Conservation (phyloP, 495 filamentous ascomycete species). For the Neurospora pannonica region DNA sequence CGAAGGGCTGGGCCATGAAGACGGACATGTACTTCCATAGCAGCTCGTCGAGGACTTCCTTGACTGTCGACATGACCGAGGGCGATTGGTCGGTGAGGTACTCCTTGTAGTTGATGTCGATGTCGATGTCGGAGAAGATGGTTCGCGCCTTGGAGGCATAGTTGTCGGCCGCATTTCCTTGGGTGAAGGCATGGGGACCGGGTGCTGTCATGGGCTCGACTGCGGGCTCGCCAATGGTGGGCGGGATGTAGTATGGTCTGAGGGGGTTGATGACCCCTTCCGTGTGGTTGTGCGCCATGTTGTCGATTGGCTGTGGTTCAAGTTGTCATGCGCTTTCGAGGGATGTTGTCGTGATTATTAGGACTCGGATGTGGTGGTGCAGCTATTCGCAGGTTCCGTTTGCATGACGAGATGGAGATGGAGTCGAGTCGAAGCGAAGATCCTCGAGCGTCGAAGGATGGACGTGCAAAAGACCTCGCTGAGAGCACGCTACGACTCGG, state of each 20-base stretch:
- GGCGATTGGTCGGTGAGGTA: constrained; percentile 72
- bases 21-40: constrained; percentile 79
- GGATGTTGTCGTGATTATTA: constrained; percentile 22
- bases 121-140: constrained; percentile 73
- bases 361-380: constrained; percentile 1
- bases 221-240: constrained; percentile 55
- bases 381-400: not conserved
- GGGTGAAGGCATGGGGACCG: constrained; percentile 32
- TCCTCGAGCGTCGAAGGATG: not conserved
- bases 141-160: constrained; percentile 73
- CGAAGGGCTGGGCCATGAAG: constrained; percentile 86
- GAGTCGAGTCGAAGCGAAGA: not conserved
- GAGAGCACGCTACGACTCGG: not conserved
- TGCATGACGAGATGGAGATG: constrained; percentile 7
- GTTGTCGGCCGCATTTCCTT: constrained; percentile 38
- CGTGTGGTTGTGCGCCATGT: constrained; percentile 32
- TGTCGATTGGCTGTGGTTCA: constrained; percentile 8
- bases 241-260: constrained; percentile 89
- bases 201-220: constrained; percentile 26
- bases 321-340: too few relatives aligned
- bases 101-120: constrained; percentile 85
- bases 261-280: constrained; percentile 70
- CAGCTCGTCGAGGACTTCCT: constrained; percentile 65
- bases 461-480: not conserved
- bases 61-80: constrained; percentile 59